These are phyloP conservation scores for Beta vulgaris DNA, from an alignment of 148 eudicot species.

Conservation along the genomic window DNA sequence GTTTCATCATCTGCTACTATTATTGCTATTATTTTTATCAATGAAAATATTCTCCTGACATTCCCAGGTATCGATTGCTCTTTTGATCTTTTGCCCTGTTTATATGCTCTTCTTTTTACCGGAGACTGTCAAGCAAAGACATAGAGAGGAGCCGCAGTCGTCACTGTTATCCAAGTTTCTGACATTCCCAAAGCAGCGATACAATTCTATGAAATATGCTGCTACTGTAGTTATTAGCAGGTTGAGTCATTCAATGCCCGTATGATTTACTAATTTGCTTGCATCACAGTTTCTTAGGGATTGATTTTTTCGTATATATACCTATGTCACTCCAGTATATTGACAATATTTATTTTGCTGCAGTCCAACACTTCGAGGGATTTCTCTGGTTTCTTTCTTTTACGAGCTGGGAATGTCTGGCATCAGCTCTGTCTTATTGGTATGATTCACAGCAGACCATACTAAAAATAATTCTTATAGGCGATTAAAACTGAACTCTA, in stretches of 20 bases:
- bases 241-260: conserved; percentile 26
- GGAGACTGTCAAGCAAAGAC: conserved; percentile 58
- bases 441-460: conserved; percentile 20
- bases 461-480: neutral
- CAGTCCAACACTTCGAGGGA: conserved; percentile 10
- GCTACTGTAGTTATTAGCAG: conserved; percentile 55
- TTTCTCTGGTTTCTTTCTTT: conserved; percentile 41
- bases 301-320: neutral
- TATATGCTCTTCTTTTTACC: conserved; percentile 61
- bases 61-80: conserved; percentile 70
- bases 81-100: conserved; percentile 62
- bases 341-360: conserved; percentile 16
- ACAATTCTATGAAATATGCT: conserved; percentile 64
- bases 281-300: neutral
- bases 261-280: neutral
- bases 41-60: neutral
- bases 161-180: conserved; percentile 36
- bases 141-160: conserved; percentile 31
- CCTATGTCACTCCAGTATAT: neutral
- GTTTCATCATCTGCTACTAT: neutral
- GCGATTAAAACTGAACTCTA: neutral
- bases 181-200: conserved; percentile 48
- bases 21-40: neutral
- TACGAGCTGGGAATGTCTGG: conserved; percentile 89
- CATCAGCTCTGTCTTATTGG: conserved; percentile 67